Evolutionary conservation across 2,329 filamentous ascomycete species (phyloP), one percentile per base, ranked within the genome.

Genomic region (Nigrospora sphaerica): DNA sequence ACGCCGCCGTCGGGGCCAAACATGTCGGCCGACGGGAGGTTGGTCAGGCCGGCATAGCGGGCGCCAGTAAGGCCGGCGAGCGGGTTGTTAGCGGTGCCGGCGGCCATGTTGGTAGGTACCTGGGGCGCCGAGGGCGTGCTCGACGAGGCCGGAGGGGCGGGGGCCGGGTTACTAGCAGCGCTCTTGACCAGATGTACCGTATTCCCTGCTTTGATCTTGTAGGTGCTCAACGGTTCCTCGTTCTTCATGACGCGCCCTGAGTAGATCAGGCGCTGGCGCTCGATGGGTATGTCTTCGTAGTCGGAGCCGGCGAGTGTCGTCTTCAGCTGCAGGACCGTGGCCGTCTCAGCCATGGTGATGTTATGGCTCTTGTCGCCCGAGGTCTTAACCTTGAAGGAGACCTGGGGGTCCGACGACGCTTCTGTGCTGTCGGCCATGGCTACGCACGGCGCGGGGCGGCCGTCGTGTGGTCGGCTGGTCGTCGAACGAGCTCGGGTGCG

Each of bases 321-420:
- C 77, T 98, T 98, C 57, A 98, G 79, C 51, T 96, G 90, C 47
- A 80, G 75, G 38, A 97, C 85, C 9, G 85, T 86, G 42, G 85
- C 88, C 33, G 81, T 79, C 54, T 86, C 78, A 48, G 86, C 69
- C 61, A 97, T 83, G 47, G 89, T 95, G 63, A 98, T 74, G 44
- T 80, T 83, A 62, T 89, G 91, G 66, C 86, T 89, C 64, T 80
- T 83, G 63, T 96, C 91, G 58, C 84, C 86, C n/a, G 89, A 91
- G n/a, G 88, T 88, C 75, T 97, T 98, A 69, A 98, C 85, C 72
- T 90, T 93, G 80, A 98, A 97, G 66, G 88, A 95, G 71, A 98
- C 73, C 59, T 91, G 83, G 60, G 83, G 72, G 61, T 91, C 88
- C 58, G 81, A 77, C 59, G 72, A 63, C 55, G 74, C 65, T 50